phyloP scores from a whole-genome alignment of 2,329 filamentous ascomycete genomes.

The Sporothrix humicola region DNA sequence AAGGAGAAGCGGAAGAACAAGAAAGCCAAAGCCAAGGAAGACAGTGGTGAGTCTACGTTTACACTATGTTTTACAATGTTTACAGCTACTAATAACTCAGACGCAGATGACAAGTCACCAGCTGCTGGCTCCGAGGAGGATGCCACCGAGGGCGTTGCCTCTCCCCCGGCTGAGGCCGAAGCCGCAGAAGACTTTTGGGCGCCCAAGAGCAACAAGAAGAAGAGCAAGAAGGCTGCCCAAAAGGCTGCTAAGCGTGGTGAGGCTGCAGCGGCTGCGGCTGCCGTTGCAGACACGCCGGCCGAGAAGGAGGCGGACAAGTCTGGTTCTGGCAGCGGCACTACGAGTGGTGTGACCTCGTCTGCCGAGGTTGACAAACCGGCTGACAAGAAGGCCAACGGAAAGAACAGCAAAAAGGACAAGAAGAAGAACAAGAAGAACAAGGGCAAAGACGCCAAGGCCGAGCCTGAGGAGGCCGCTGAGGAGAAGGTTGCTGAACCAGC shows the following conservation, averaged over 20 bases:
- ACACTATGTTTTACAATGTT: too few species aligned
- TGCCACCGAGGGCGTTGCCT: not conserved
- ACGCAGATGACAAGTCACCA: slow-evolving; percentile 18
- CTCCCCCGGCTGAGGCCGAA: not conserved
- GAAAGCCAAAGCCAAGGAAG: slow-evolving; percentile 9
- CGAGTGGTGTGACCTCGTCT: slow-evolving; percentile 14
- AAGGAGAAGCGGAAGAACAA: slow-evolving; percentile 30
- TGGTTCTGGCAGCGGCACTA: not conserved
- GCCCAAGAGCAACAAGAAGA: slow-evolving; percentile 32
- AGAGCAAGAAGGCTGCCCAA: slow-evolving; percentile 35
- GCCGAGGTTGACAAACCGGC: slow-evolving; percentile 20
- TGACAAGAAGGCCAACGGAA: slow-evolving; percentile 37
- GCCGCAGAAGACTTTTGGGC: not conserved
- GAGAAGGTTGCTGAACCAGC: not conserved
- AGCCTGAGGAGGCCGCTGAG: slow-evolving; percentile 1
- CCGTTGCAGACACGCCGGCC: not conserved
- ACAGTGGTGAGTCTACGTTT: slow-evolving; percentile 2
- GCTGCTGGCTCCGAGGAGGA: slow-evolving; percentile 26
- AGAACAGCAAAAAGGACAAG: slow-evolving; percentile 37
- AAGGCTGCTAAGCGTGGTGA: slow-evolving; percentile 31
- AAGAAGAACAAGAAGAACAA: slow-evolving; percentile 35
- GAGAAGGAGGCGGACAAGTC: not conserved
- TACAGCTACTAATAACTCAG: not conserved
- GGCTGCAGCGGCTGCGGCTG: not conserved
- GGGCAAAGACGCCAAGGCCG: slow-evolving; percentile 12